Conservation (phyloP, 2,329 filamentous ascomycete genomes). For the Grosmannia serpens region DNA sequence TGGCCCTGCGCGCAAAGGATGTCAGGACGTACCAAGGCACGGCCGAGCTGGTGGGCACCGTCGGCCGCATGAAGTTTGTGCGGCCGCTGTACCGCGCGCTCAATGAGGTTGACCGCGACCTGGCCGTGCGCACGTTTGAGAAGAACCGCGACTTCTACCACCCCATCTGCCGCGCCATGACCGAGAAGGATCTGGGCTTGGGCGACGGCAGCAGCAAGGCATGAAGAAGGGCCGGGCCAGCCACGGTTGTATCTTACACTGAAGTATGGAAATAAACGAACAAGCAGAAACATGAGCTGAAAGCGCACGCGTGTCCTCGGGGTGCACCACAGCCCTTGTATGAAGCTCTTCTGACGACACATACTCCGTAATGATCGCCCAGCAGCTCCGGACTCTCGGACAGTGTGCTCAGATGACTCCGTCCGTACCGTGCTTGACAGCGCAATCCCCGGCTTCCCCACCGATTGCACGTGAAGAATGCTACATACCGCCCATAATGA, state of each 20-base stretch:
- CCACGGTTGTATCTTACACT: no score
- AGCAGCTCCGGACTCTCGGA: no score
- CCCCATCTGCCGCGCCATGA: conserved; percentile 77
- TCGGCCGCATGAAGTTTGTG: conserved; percentile 97
- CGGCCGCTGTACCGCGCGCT: conserved; percentile 70
- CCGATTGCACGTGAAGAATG: background rate
- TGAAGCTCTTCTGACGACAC: no score
- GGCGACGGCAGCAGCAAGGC: background rate
- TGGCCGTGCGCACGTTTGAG: conserved; percentile 75
- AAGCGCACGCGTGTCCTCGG: no score
- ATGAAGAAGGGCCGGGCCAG: background rate
- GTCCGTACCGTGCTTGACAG: background rate
- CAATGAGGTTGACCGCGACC: conserved; percentile 57
- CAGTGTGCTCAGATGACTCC: no score
- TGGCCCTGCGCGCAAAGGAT: conserved; percentile 67
- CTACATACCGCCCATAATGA: background rate
- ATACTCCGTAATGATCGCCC: no score
- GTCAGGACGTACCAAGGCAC: conserved; percentile 57
- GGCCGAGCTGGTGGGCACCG: conserved; percentile 62
- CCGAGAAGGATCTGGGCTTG: conserved; percentile 67
- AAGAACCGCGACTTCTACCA: conserved; percentile 90
- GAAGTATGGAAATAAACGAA: background rate
- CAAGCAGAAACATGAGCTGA: no score
- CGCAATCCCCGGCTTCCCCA: background rate
- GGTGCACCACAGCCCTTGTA: no score